Evolutionary conservation across 495 filamentous ascomycete genomes (phyloP).

Genomic region (Neurospora cerealis): DNA sequence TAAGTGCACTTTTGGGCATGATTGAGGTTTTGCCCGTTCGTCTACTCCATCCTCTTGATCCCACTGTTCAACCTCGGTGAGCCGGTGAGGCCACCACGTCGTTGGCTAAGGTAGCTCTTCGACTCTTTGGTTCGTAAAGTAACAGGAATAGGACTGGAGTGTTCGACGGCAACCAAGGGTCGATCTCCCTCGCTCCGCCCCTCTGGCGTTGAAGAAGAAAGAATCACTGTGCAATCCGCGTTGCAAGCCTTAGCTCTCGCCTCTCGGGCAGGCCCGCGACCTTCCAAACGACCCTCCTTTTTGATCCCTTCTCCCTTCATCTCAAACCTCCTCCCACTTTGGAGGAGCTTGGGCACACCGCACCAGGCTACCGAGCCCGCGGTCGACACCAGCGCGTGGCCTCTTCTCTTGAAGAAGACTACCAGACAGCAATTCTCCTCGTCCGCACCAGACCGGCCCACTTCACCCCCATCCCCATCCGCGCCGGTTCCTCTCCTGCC

Average conservation of each 20-base stretch:
- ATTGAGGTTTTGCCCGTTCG: conserved; percentile 12
- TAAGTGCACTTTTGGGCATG: too few species aligned
- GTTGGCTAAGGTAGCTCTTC: conserved; percentile 54
- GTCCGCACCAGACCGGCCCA: too few species aligned
- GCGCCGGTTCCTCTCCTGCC: conserved; percentile 45
- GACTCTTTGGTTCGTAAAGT: conserved; percentile 41
- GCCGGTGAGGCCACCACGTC: conserved; percentile 52
- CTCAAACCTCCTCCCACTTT: too few species aligned
- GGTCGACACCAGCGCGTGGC: too few species aligned
- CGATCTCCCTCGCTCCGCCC: conserved; percentile 37
- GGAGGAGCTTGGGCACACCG: too few species aligned
- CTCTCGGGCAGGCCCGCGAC: too few species aligned
- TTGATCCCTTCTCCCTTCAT: too few species aligned
- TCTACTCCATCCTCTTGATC: conserved; percentile 52
- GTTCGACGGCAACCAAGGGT: conserved; percentile 42
- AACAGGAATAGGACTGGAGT: conserved; percentile 25
- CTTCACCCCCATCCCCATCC: too few species aligned
- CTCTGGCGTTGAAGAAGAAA: conserved; percentile 13
- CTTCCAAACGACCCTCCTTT: too few species aligned
- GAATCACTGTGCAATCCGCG: neutral
- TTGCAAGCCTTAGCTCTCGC: conserved; percentile 26
- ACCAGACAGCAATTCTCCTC: too few species aligned
- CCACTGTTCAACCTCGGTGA: conserved; percentile 58
- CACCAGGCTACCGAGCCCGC: too few species aligned
- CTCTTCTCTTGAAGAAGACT: too few species aligned